Percentiles rank a stretch among this genome's conserved stretches.
phyloP scores from a whole-genome alignment of 768 basidiomycete species.

The Suillus tomentosus region DNA sequence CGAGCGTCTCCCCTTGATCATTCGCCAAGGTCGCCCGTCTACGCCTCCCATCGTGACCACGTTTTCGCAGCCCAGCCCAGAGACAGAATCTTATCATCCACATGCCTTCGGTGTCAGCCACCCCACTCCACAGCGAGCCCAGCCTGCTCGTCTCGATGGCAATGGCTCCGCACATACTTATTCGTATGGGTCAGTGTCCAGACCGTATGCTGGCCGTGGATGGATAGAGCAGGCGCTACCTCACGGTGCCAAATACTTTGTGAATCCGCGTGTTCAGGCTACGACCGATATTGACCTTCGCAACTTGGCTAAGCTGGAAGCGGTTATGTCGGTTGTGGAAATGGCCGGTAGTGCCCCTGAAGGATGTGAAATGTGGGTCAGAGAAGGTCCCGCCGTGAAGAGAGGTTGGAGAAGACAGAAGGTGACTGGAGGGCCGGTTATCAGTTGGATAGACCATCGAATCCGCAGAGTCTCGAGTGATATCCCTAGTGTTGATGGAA shows the following conservation, averaged over 20 bases:
- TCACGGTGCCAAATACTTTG: constrained; percentile 69
- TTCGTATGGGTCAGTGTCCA: constrained; percentile 28
- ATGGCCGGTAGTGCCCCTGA: constrained; percentile 34
- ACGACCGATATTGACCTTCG: constrained; percentile 76
- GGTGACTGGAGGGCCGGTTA: constrained; percentile 37
- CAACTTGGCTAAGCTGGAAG: constrained; percentile 48
- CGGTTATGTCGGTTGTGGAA: constrained; percentile 35
- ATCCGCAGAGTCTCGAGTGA: constrained; percentile 53
- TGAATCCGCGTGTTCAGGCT: constrained; percentile 59
- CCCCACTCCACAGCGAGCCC: constrained; percentile 32
- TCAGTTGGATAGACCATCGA: constrained; percentile 70
- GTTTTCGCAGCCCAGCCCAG: constrained; percentile 21
- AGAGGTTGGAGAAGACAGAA: constrained; percentile 32
- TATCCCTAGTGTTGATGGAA: constrained; percentile 37
- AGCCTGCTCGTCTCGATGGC: constrained; percentile 24
- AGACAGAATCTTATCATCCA: constrained; percentile 23
- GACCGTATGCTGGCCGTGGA: constrained; percentile 44
- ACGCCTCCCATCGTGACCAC: constrained; percentile 32
- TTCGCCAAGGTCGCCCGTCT: constrained; percentile 27
- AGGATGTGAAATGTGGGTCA: constrained; percentile 67
- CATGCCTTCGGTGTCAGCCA: constrained; percentile 25
- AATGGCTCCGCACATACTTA: constrained; percentile 34
- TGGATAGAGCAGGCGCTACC: constrained; percentile 81
- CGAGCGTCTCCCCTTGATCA: constrained; percentile 55
- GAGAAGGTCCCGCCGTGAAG: constrained; percentile 38